Evolutionary conservation across 768 basidiomycete genomes (phyloP).

Genomic region (Mycena albidolilacea): DNA sequence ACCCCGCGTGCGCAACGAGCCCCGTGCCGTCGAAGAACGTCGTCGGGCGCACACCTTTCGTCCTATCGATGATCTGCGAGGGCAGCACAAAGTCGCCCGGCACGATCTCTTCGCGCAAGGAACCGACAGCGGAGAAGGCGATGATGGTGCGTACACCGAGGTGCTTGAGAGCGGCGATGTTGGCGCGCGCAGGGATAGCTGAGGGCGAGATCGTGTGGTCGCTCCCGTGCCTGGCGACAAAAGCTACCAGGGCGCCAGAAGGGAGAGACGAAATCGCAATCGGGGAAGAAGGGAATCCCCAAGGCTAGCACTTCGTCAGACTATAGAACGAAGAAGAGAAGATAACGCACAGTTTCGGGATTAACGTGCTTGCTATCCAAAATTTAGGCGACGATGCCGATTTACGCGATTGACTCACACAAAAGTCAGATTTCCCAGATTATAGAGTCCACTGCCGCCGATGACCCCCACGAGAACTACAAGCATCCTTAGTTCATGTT

Average conservation of each 20-base stretch:
- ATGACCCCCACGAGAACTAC: constrained; percentile 90
- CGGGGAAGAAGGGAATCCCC: constrained; percentile 92
- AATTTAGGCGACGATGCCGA: background rate
- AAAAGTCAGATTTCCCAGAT: constrained; percentile 91
- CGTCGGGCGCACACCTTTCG: constrained; percentile 91
- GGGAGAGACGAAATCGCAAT: constrained; percentile 94
- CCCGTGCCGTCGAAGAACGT: constrained; percentile 89
- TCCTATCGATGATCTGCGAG: constrained; percentile 95
- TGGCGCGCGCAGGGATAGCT: constrained; percentile 87
- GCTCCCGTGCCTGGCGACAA: constrained; percentile 92
- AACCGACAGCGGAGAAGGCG: constrained; percentile 97
- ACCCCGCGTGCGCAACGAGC: constrained; percentile 93
- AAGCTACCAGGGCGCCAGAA: constrained; percentile 85
- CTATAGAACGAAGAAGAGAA: background rate
- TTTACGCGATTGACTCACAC: constrained; percentile 68
- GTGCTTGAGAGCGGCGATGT: constrained; percentile 95
- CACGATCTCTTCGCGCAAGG: constrained; percentile 91
- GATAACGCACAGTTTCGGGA: constrained; percentile 78
- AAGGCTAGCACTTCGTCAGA: constrained; percentile 71
- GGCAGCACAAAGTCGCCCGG: constrained; percentile 94
- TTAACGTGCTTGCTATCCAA: constrained; percentile 76
- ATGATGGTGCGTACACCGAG: constrained; percentile 91
- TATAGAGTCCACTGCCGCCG: constrained; percentile 93
- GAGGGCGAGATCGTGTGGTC: constrained; percentile 87
- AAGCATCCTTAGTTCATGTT: background rate